Evolutionary conservation across 495 filamentous ascomycete genomes (phyloP).

Genomic region (Aspergillus incahuasiensis): DNA sequence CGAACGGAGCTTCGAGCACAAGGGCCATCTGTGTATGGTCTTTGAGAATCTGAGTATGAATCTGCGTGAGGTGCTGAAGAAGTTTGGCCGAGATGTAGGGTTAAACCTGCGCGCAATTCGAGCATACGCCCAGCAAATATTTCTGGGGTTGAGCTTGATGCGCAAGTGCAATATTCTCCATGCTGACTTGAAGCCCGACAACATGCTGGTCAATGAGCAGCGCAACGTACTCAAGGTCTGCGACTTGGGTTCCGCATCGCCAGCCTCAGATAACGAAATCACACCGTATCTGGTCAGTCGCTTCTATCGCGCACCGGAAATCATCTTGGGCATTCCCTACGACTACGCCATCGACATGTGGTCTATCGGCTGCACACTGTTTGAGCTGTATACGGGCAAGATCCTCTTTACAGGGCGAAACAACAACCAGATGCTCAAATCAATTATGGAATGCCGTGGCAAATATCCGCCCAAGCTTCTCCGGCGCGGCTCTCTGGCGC

Average conservation of each 20-base stretch:
- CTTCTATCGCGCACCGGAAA: constrained; percentile 95
- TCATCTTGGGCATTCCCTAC: constrained; percentile 92
- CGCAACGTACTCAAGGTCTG: constrained; percentile 88
- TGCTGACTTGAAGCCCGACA: constrained; percentile 96
- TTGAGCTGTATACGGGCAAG: constrained; percentile 95
- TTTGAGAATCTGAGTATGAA: constrained; percentile 95
- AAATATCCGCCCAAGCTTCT: constrained; percentile 86
- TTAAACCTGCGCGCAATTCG: constrained; percentile 82
- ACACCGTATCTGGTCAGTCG: constrained; percentile 92
- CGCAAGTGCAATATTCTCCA: constrained; percentile 91
- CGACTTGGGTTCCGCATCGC: constrained; percentile 89
- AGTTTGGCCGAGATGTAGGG: constrained; percentile 89
- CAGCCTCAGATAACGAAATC: constrained; percentile 83
- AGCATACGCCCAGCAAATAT: constrained; percentile 90
- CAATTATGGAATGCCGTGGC: constrained; percentile 94
- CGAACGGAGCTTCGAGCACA: constrained; percentile 85
- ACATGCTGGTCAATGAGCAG: constrained; percentile 83
- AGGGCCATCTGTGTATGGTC: constrained; percentile 90
- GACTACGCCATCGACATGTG: constrained; percentile 95
- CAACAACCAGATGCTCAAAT: constrained; percentile 96
- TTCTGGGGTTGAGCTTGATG: constrained; percentile 77
- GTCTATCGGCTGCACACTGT: constrained; percentile 95
- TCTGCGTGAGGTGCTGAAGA: constrained; percentile 90
- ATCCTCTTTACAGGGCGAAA: constrained; percentile 91
- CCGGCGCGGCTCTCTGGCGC: constrained; percentile 66